Percentiles rank a stretch among this genome's conserved stretches.
These are phyloP conservation scores for Colletotrichum orbiculare DNA, from an alignment of 2,329 filamentous ascomycete species.

Conservation along the genomic window DNA sequence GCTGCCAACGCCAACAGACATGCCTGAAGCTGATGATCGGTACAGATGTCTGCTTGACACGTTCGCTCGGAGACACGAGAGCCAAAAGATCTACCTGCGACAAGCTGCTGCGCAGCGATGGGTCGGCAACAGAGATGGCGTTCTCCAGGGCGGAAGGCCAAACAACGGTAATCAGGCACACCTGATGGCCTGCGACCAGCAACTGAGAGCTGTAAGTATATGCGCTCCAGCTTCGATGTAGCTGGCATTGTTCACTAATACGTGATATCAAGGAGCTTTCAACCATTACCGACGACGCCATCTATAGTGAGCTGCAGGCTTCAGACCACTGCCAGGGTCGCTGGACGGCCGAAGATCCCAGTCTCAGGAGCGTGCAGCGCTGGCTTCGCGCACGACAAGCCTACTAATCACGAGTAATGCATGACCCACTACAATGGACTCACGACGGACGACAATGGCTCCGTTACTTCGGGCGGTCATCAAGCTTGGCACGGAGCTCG, in stretches of 20 bases:
- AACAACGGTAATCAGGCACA: constrained; percentile 58
- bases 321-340: constrained; percentile 66
- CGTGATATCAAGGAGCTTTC: constrained; percentile 62
- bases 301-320: constrained; percentile 66
- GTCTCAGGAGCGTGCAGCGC: constrained; percentile 65
- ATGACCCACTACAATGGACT: constrained; percentile 10
- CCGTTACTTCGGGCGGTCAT: neutral
- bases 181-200: constrained; percentile 65
- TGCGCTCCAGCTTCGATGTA: neutral
- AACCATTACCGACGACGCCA: constrained; percentile 66
- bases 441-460: too few species aligned
- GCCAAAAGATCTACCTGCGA: constrained; percentile 72
- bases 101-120: constrained; percentile 70
- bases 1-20: neutral
- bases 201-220: constrained; percentile 65
- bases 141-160: constrained; percentile 64
- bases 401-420: neutral
- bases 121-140: constrained; percentile 63
- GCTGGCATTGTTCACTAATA: neutral
- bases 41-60: constrained; percentile 68
- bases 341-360: constrained; percentile 73
- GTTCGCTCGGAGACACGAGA: constrained; percentile 70
- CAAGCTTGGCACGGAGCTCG: constrained; percentile 4
- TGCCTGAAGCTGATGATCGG: neutral
- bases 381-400: constrained; percentile 63